phyloP scores from a whole-genome alignment of 768 basidiomycete genomes.

The Russula sp. region DNA sequence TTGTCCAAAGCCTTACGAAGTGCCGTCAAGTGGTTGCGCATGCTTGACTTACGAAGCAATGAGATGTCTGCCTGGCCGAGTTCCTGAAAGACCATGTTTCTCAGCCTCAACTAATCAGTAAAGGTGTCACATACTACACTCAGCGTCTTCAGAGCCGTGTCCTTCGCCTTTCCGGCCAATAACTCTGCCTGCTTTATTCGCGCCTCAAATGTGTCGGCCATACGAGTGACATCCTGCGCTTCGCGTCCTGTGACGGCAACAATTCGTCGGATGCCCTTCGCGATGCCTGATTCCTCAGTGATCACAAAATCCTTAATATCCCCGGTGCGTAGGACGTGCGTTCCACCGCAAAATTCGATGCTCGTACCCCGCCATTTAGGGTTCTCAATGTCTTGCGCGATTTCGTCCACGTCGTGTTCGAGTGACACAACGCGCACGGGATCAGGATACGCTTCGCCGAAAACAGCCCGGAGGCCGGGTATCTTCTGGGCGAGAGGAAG shows the following conservation, averaged over 20 bases:
- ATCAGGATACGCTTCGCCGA: conserved; percentile 96
- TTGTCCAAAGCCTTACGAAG: conserved; percentile 83
- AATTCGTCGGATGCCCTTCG: conserved; percentile 94
- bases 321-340: conserved; percentile 95
- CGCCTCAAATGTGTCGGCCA: conserved; percentile 54
- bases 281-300: conserved; percentile 93
- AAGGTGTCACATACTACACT: conserved; percentile 47
- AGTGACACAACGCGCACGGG: conserved; percentile 93
- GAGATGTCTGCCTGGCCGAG: conserved; percentile 88
- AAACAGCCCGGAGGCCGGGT: conserved; percentile 92
- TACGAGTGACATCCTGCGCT: conserved; percentile 70
- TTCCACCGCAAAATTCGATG: conserved; percentile 98
- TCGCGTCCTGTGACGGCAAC: conserved; percentile 93
- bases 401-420: conserved; percentile 82
- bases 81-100: conserved; percentile 46
- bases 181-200: conserved; percentile 56
- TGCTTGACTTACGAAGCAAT: conserved; percentile 66
- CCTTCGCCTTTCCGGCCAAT: conserved; percentile 71
- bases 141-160: conserved; percentile 76
- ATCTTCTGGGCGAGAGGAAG: conserved; percentile 76
- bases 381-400: conserved; percentile 77
- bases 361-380: conserved; percentile 87
- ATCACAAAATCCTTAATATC: conserved; percentile 97
- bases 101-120: background rate
- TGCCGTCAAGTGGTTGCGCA: conserved; percentile 64